phyloP scores from a whole-genome alignment of 169 alveolate genomes.

The Besnoitia besnoiti region DNA sequence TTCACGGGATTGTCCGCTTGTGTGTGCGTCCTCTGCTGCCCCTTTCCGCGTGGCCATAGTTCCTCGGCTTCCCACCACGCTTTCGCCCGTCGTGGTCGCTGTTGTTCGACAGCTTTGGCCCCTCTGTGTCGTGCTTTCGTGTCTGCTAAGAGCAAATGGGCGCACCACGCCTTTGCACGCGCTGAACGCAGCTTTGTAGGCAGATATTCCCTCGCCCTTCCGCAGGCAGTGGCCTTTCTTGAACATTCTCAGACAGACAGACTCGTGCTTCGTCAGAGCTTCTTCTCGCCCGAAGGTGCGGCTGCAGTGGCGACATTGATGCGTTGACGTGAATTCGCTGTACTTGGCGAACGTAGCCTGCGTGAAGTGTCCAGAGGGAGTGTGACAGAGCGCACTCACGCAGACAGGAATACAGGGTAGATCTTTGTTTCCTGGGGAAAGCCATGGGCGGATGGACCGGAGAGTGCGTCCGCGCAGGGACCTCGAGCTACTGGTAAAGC shows the following conservation, averaged over 20 bases:
- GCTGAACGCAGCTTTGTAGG: conserved; percentile 1
- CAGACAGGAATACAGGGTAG: too few relatives aligned
- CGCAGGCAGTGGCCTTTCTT: conserved; percentile 29
- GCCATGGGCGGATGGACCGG: too few relatives aligned
- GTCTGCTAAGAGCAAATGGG: too few relatives aligned
- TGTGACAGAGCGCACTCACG: too few relatives aligned
- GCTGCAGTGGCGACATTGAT: conserved; percentile 66
- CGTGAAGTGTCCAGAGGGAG: background rate
- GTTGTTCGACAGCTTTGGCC: background rate
- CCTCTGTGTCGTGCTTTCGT: background rate
- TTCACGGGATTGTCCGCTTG: too few relatives aligned
- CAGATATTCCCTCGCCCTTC: background rate
- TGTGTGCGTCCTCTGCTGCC: background rate
- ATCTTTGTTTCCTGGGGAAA: too few relatives aligned
- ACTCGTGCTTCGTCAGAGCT: conserved; percentile 61
- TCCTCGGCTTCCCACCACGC: background rate
- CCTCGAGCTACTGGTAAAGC: too few relatives aligned
- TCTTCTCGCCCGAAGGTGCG: conserved; percentile 68
- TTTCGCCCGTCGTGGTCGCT: background rate
- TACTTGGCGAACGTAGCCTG: conserved; percentile 66
- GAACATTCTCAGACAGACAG: conserved; percentile 66
- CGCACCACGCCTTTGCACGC: background rate
- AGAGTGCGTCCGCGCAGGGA: too few relatives aligned
- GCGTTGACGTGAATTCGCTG: conserved; percentile 49
- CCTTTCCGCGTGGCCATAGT: too few relatives aligned